Percentiles rank a stretch among this genome's conserved stretches.
Conservation (phyloP, 345 rosid species). For the Populus euphratica region DNA sequence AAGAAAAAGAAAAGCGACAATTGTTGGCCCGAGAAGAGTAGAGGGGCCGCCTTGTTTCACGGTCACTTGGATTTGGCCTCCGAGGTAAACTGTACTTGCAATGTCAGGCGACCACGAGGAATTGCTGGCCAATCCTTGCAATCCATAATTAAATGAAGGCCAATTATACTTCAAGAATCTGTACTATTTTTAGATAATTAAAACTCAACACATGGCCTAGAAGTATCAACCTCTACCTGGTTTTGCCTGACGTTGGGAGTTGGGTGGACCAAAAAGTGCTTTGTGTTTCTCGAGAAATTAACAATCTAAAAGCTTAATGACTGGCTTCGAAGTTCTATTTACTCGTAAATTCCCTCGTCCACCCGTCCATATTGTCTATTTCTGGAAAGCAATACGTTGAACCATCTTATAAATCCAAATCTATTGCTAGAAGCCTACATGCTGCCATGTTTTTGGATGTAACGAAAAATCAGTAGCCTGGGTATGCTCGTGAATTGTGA, state of each 20-base stretch:
- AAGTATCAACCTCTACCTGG: neutral
- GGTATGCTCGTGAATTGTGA: neutral
- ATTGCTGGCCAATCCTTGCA: neutral
- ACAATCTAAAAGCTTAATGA: neutral
- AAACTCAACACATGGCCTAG: neutral
- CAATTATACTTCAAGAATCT: neutral
- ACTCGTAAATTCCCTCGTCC: neutral
- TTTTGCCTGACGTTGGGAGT: neutral
- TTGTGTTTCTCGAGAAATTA: neutral
- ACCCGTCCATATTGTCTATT: neutral
- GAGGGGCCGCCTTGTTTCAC: constrained; percentile 3
- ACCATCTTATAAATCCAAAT: neutral
- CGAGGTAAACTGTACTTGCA: constrained; percentile 2
- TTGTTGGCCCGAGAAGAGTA: constrained; percentile 14
- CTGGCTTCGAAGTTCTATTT: neutral
- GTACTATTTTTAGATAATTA: neutral
- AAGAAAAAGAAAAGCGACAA: neutral
- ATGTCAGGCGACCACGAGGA: neutral
- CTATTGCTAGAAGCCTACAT: neutral
- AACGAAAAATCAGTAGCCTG: no score
- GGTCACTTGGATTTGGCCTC: neutral
- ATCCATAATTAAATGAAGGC: neutral
- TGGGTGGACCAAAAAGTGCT: neutral
- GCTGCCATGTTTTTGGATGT: neutral
- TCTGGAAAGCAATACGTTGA: neutral